Evolutionary conservation across 176 grass and related monocot species (phyloP).

Genomic region (Melocanna baccifera): DNA sequence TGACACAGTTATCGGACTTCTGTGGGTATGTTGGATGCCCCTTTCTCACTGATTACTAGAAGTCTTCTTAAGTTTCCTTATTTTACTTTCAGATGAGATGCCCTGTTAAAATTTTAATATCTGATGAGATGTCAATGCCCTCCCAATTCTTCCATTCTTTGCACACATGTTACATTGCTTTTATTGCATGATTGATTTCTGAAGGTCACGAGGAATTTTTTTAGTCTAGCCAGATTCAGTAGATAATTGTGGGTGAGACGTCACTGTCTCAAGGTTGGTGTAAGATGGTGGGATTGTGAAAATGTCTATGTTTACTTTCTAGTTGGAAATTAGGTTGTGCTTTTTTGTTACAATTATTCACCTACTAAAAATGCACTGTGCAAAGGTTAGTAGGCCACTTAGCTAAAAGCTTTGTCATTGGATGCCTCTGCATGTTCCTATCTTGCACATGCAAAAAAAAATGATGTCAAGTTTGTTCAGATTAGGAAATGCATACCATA

Average conservation of each 20-base stretch:
- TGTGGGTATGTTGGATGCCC: constrained; percentile 54
- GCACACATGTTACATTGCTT: neutral
- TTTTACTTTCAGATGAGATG: neutral
- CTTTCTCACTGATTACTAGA: neutral
- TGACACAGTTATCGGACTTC: constrained; percentile 73
- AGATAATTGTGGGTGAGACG: constrained; percentile 7
- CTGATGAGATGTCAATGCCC: neutral
- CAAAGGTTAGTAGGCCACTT: constrained; percentile 19
- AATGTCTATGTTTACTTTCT: constrained; percentile 28
- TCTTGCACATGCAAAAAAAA: neutral
- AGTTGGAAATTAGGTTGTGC: constrained; percentile 8
- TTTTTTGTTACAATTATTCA: constrained; percentile 25
- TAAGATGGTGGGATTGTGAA: constrained; percentile 24
- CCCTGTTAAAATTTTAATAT: neutral
- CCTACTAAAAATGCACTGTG: neutral
- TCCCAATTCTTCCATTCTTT: neutral
- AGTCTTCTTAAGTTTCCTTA: neutral
- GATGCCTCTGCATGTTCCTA: neutral
- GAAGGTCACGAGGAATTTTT: neutral
- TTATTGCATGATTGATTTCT: constrained; percentile 5
- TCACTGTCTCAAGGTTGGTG: constrained; percentile 39
- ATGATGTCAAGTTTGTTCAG: neutral
- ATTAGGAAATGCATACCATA: neutral
- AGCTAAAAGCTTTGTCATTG: neutral
- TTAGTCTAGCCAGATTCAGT: constrained; percentile 1